Conservation (phyloP, 2,329 filamentous ascomycete genomes). For the Simplicillium aogashimaense region DNA sequence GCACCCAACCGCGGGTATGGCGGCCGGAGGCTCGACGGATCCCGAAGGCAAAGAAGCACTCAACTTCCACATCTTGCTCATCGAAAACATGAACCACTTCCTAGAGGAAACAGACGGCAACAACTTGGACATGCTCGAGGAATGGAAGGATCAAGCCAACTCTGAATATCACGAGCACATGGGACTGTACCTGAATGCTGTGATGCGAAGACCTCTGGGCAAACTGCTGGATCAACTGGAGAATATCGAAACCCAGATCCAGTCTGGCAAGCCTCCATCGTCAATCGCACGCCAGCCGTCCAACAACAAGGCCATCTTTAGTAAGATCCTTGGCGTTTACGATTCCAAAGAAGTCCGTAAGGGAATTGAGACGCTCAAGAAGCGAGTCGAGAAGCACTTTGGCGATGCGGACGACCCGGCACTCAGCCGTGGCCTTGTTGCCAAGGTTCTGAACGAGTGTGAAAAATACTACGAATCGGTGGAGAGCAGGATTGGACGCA, state of each 20-base stretch:
- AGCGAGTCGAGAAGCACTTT: constrained; percentile 95
- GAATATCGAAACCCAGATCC: constrained; percentile 67
- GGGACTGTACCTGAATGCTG: constrained; percentile 74
- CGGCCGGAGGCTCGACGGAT: constrained; percentile 33
- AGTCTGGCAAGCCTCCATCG: constrained; percentile 46
- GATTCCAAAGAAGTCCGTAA: constrained; percentile 80
- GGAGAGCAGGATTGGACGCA: constrained; percentile 47
- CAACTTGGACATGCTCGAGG: constrained; percentile 64
- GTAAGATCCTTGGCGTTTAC: constrained; percentile 73
- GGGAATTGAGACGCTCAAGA: constrained; percentile 81
- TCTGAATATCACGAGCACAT: constrained; percentile 80
- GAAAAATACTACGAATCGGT: constrained; percentile 54
- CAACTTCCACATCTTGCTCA: constrained; percentile 93
- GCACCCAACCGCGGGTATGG: constrained; percentile 42
- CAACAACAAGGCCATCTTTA: constrained; percentile 73
- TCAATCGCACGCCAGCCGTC: constrained; percentile 70
- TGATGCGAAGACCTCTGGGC: constrained; percentile 81
- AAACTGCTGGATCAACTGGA: constrained; percentile 89
- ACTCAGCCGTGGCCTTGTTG: constrained; percentile 48
- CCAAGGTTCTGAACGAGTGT: constrained; percentile 48
- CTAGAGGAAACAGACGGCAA: constrained; percentile 78
- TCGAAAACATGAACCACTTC: constrained; percentile 99
- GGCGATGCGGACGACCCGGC: constrained; percentile 73
- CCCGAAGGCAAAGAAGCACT: constrained; percentile 91
- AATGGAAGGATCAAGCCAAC: constrained; percentile 71